These are phyloP conservation scores for Fusarium oxysporum DNA, from an alignment of 2,329 filamentous ascomycete genomes.

Conservation along the genomic window DNA sequence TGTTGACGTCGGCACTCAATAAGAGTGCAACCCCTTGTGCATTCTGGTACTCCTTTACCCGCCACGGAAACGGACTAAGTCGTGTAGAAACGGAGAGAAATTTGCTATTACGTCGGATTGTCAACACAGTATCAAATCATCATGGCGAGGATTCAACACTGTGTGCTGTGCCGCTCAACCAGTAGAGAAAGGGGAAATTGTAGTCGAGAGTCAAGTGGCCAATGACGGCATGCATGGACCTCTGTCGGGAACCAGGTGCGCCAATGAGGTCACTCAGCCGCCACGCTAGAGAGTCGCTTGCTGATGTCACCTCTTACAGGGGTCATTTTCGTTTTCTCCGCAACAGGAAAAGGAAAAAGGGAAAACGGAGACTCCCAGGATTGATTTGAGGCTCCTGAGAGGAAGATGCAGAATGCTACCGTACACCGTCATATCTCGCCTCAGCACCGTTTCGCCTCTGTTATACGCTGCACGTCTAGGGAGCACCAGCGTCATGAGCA, in stretches of 20 bases:
- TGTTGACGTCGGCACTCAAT: slow-evolving; percentile 25
- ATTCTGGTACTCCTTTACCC: neutral
- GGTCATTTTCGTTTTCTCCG: neutral
- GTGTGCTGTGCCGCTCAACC: slow-evolving; percentile 24
- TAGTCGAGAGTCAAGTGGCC: slow-evolving; percentile 26
- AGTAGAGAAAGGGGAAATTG: slow-evolving; percentile 17
- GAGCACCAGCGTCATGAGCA: slow-evolving; percentile 23
- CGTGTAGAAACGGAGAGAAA: slow-evolving; percentile 29
- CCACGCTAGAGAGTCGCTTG: slow-evolving; percentile 24
- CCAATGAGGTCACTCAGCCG: slow-evolving; percentile 43
- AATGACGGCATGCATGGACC: slow-evolving; percentile 41
- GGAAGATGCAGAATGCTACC: slow-evolving; percentile 14
- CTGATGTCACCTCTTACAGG: slow-evolving; percentile 41
- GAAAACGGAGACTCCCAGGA: slow-evolving; percentile 12
- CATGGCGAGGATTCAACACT: neutral
- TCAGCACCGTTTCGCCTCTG: slow-evolving; percentile 30
- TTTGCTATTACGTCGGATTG: slow-evolving; percentile 29
- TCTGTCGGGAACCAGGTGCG: slow-evolving; percentile 8
- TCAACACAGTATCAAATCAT: slow-evolving; percentile 22
- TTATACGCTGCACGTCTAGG: slow-evolving; percentile 9
- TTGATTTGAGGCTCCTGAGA: slow-evolving; percentile 5
- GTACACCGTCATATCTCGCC: slow-evolving; percentile 36
- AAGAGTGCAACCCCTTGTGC: neutral
- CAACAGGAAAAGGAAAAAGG: neutral
- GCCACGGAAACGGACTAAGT: slow-evolving; percentile 32